Base-by-base conservation (phyloP, 129 eudicot genomes). In the Chrysanthemum makinoi region DNA sequence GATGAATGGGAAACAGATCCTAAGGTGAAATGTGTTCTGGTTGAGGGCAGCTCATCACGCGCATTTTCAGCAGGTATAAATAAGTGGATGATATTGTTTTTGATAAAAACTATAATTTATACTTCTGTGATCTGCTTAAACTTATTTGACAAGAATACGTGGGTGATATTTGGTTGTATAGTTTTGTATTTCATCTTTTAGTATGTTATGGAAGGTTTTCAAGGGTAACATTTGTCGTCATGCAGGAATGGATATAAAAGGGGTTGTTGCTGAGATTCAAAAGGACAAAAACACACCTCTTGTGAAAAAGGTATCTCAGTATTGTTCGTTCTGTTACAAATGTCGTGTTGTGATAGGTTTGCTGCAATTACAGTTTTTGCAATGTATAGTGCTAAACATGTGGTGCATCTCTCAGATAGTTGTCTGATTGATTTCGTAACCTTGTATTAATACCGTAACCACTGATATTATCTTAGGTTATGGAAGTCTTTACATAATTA, bases 201-300 rank as follows among this genome's bases (percentile, higher is more conserved):
- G 64, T 49, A 33, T 68, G 76, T 49, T 65, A 57, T 64, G 35
- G 70, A 61, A 69, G 73, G 78, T 80, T 77, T 74, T 82, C 64
- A 74, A 80, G 77, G 80, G 85, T 87, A 74, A 81, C 56, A 79
- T 76, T 87, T 59, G 57, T 83, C 80, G 65, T 59, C 73, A 77
- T 89, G 97, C 98, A 94, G 98, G 98, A 65, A 94, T 94, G 98
- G 98, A 94, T 89, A 86, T 94, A 72, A 94, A 94, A 85, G 97
- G 98, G 62, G 97, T 94, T 72, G 96, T 81, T 82, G 97, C 98
- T 64, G 98, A 94, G 84, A 89, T 94, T 75, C 98, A 77, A 69
- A 94, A 84, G 89, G 96, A 94, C 91, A 89, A 84, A 81, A 83
- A 77, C 73, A 87, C 98, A 65, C 86, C 98, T 82, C 95, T 94